A percentile compares a stretch with the other conserved stretches of the same genome.
These are phyloP conservation scores for Primulina huaijiensis DNA, from an alignment of 257 asterid genomes.

Conservation along the genomic window DNA sequence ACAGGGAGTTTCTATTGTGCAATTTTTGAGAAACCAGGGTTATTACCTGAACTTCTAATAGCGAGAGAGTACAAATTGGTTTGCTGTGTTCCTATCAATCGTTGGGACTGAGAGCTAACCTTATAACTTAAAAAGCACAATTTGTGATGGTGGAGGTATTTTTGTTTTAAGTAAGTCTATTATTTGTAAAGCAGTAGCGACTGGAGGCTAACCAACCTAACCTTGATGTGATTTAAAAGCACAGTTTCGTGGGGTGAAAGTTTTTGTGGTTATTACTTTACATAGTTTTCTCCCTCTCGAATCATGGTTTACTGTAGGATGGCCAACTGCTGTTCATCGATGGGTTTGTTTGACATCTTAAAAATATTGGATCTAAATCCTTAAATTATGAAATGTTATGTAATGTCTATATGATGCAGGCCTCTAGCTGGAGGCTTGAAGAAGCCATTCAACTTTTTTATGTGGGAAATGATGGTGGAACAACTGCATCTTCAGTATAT, in stretches of 20 bases:
- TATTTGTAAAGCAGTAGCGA: not conserved
- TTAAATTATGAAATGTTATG: constrained; percentile 16
- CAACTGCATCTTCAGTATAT: constrained; percentile 32
- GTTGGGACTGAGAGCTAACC: not conserved
- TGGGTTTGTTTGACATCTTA: not conserved
- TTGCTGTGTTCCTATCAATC: not conserved
- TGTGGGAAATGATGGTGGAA: constrained; percentile 72
- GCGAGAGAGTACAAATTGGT: not conserved
- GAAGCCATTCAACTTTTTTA: constrained; percentile 97
- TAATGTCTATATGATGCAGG: constrained; percentile 44
- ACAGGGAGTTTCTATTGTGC: not conserved
- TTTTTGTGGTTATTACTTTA: not conserved
- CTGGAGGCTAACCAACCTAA: not conserved
- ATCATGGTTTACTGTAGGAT: not conserved
- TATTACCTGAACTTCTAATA: constrained; percentile 10
- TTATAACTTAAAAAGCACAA: not conserved
- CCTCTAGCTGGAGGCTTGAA: constrained; percentile 96
- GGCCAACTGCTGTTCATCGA: constrained; percentile 4
- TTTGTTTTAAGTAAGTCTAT: not conserved
- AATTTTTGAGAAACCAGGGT: not conserved
- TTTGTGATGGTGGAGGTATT: not conserved
- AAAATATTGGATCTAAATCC: constrained; percentile 9
- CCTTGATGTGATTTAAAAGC: not conserved
- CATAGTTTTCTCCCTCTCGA: not conserved
- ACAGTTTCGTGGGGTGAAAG: not conserved